Evolutionary conservation across 345 rosid genomes (phyloP).

Genomic region (Aquilaria malaccensis): DNA sequence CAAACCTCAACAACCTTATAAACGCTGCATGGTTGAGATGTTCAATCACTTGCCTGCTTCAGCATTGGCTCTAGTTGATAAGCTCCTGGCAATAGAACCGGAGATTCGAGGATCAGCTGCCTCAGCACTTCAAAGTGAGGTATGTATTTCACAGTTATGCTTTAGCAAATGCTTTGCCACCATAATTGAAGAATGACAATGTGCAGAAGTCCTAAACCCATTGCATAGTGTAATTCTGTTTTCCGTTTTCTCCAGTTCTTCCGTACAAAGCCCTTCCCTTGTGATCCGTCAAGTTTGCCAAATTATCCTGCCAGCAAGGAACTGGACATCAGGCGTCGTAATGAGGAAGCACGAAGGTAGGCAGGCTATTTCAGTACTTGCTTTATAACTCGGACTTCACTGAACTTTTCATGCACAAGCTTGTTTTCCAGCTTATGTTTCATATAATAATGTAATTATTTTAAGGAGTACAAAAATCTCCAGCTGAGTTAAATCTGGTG

Average conservation of each 20-base stretch:
- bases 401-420: no score
- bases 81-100: conserved; percentile 54
- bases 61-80: conserved; percentile 47
- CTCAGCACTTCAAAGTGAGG: conserved; percentile 56
- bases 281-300: conserved; percentile 54
- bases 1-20: conserved; percentile 56
- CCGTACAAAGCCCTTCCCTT: conserved; percentile 46
- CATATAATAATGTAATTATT: no score
- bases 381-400: background rate
- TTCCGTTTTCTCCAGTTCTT: conserved; percentile 40
- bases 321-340: conserved; percentile 49
- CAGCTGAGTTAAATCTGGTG: no score
- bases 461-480: no score
- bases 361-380: background rate
- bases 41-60: conserved; percentile 44
- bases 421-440: background rate
- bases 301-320: conserved; percentile 76
- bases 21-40: conserved; percentile 40
- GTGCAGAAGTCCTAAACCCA: no score
- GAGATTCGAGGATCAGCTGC: conserved; percentile 48
- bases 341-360: conserved; percentile 54
- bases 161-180: background rate
- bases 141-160: conserved; percentile 7
- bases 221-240: no score
- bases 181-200: no score